Evolutionary conservation across 2,329 filamentous ascomycete species (phyloP).

Genomic region (Leptographium flavum): DNA sequence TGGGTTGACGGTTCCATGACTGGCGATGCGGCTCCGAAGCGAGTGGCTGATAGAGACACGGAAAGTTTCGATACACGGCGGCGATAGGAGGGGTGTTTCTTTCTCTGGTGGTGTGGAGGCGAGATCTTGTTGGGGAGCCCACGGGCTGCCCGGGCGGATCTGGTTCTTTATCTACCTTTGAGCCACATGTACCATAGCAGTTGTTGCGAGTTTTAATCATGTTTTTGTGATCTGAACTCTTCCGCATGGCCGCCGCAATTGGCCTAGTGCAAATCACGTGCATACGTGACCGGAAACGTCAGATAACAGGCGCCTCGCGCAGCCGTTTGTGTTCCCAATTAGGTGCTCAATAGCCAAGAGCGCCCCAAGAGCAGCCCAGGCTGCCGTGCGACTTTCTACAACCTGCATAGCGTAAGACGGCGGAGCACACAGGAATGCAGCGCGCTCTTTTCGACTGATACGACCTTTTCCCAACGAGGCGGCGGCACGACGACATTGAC

Average conservation of each 20-base stretch:
- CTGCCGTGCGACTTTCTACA: too few species aligned
- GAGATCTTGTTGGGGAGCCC: neutral
- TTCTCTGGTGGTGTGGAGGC: constrained; percentile 2
- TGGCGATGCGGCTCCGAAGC: too few species aligned
- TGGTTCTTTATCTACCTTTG: neutral
- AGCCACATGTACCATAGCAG: constrained; percentile 8
- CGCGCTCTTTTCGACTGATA: neutral
- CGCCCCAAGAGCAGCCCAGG: too few species aligned
- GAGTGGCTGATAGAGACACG: neutral
- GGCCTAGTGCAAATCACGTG: neutral
- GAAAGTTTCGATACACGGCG: neutral
- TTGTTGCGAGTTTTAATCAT: neutral
- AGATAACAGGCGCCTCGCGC: neutral
- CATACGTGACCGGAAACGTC: constrained; percentile 1
- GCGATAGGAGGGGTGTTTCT: neutral
- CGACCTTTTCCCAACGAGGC: neutral
- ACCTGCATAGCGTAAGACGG: neutral
- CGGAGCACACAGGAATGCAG: neutral
- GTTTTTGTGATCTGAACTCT: neutral
- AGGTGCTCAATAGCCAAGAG: constrained; percentile 11
- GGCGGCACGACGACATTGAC: neutral
- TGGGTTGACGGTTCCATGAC: neutral
- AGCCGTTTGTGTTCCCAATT: constrained; percentile 5
- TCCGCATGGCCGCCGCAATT: neutral
- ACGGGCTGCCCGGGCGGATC: neutral